phyloP scores from a whole-genome alignment of 495 filamentous ascomycete genomes.

The Neurospora tetraspora region DNA sequence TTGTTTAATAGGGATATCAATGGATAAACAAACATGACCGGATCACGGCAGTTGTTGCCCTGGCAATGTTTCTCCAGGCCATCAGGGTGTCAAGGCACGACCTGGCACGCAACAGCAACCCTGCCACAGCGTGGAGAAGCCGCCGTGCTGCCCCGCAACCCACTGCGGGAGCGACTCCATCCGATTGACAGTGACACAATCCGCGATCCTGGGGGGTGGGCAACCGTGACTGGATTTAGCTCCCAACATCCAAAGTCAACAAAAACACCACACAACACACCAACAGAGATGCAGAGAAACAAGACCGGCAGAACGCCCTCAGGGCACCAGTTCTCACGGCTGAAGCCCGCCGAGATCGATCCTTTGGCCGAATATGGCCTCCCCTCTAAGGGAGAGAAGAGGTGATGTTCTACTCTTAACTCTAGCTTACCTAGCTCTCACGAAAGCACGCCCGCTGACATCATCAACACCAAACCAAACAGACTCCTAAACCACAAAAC shows the following conservation, averaged over 20 bases:
- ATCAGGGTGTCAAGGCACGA: neutral
- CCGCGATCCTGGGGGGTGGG: neutral
- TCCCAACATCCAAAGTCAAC: neutral
- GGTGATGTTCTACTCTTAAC: slow-evolving; percentile 4
- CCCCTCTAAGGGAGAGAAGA: slow-evolving; percentile 77
- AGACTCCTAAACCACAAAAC: slow-evolving; percentile 67
- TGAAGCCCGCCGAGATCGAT: slow-evolving; percentile 62
- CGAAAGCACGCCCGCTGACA: neutral
- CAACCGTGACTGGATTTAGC: neutral
- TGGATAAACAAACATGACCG: neutral
- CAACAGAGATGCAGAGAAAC: slow-evolving; percentile 13
- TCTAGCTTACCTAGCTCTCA: neutral
- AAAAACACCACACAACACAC: neutral
- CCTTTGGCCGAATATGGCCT: slow-evolving; percentile 68
- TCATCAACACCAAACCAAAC: neutral
- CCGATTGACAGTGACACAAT: neutral
- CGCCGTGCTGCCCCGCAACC: neutral
- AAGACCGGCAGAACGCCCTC: slow-evolving; percentile 37
- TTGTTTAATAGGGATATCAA: neutral
- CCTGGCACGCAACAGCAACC: neutral
- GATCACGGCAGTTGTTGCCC: neutral
- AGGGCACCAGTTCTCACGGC: slow-evolving; percentile 50
- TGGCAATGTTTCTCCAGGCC: neutral
- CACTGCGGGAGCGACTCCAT: neutral
- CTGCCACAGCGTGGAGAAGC: neutral